Percentiles rank a stretch among this genome's conserved stretches.
These are phyloP conservation scores for Stagonosporopsis rhizophila DNA, from an alignment of 2,329 filamentous ascomycete species.

Conservation along the genomic window DNA sequence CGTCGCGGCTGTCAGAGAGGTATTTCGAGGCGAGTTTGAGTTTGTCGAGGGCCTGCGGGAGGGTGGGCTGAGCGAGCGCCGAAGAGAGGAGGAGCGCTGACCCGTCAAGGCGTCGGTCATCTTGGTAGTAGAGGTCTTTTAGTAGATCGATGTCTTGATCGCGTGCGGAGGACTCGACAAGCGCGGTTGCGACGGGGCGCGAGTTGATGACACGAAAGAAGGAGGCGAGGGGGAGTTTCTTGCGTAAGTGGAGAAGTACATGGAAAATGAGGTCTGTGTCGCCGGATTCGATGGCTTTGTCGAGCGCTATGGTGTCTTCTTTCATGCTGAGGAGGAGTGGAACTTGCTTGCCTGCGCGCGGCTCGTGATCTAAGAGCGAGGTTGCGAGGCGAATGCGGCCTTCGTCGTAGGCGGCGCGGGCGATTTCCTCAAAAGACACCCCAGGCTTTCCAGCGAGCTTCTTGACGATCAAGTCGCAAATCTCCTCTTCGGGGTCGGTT, in stretches of 20 bases:
- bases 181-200: slow-evolving; percentile 82
- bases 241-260: slow-evolving; percentile 86
- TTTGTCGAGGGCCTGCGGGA: slow-evolving; percentile 79
- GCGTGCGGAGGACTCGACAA: slow-evolving; percentile 84
- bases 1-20: slow-evolving; percentile 82
- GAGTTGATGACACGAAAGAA: slow-evolving; percentile 94
- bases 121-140: slow-evolving; percentile 97
- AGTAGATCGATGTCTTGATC: slow-evolving; percentile 82
- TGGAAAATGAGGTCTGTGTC: slow-evolving; percentile 93
- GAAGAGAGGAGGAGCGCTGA: slow-evolving; percentile 87
- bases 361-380: slow-evolving; percentile 89
- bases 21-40: slow-evolving; percentile 85
- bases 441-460: slow-evolving; percentile 86
- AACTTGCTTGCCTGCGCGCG: slow-evolving; percentile 93
- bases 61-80: slow-evolving; percentile 75
- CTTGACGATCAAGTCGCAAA: slow-evolving; percentile 85
- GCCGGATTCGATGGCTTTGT: slow-evolving; percentile 95
- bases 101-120: slow-evolving; percentile 87
- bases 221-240: slow-evolving; percentile 84
- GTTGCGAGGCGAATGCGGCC: slow-evolving; percentile 88
- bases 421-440: slow-evolving; percentile 95
- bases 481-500: slow-evolving; percentile 83
- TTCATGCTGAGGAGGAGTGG: slow-evolving; percentile 93
- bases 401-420: slow-evolving; percentile 91
- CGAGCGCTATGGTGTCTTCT: slow-evolving; percentile 90